Conservation (phyloP, 2,329 filamentous ascomycete species). For the Byssoonygena ceratinophila region DNA sequence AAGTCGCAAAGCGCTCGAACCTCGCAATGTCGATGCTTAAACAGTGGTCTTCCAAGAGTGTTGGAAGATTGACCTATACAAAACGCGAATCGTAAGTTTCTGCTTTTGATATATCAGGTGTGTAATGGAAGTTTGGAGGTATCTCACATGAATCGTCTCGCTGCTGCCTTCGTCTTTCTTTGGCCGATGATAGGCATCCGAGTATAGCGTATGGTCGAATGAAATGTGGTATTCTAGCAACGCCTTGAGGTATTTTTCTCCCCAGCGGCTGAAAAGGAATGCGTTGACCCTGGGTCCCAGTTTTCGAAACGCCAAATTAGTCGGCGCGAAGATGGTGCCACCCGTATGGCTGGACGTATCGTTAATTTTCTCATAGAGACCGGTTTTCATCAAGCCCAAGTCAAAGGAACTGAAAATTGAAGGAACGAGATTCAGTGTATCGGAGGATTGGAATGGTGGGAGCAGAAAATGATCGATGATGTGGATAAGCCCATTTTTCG, state of each 20-base stretch:
- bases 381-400: conserved; percentile 63
- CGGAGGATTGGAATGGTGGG: conserved; percentile 56
- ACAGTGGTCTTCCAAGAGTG: conserved; percentile 54
- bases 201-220: conserved; percentile 66
- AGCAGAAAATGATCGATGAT: conserved; percentile 63
- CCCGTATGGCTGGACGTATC: conserved; percentile 48
- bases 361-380: conserved; percentile 53
- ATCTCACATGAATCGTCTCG: conserved; percentile 38
- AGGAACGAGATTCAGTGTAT: conserved; percentile 57
- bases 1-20: conserved; percentile 56
- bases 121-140: not conserved
- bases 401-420: conserved; percentile 66
- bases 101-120: not conserved
- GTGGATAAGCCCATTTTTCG: conserved; percentile 72
- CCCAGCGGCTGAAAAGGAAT: conserved; percentile 71
- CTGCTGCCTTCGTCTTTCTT: conserved; percentile 24
- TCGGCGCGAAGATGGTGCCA: conserved; percentile 69
- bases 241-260: conserved; percentile 64
- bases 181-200: conserved; percentile 62
- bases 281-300: conserved; percentile 64
- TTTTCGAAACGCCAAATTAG: conserved; percentile 66
- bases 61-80: conserved; percentile 54
- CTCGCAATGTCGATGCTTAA: conserved; percentile 61
- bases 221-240: conserved; percentile 71
- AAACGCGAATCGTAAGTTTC: not conserved